These are phyloP conservation scores for Thelonectria discophora DNA, from an alignment of 2,329 filamentous ascomycete genomes.

Conservation along the genomic window DNA sequence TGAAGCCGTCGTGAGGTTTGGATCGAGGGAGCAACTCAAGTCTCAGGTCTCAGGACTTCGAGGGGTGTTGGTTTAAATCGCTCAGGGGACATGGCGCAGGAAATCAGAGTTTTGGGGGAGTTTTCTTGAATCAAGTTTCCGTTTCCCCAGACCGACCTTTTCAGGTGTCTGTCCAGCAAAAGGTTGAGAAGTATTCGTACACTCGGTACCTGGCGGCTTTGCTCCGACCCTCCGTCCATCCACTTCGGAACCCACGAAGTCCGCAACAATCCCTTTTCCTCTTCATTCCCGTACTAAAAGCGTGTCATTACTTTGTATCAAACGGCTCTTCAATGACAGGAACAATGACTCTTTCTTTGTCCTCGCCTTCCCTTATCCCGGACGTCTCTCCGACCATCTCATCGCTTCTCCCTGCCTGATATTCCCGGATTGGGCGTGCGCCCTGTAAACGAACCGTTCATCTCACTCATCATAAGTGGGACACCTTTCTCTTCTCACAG, in stretches of 20 bases:
- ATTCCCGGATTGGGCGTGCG: constrained; percentile 30
- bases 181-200: too few relatives aligned
- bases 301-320: background rate
- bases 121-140: constrained; percentile 22
- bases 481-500: background rate
- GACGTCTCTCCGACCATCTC: constrained; percentile 9
- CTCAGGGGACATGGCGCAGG: constrained; percentile 32
- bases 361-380: constrained; percentile 8
- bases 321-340: constrained; percentile 3
- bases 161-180: too few relatives aligned
- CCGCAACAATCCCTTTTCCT: background rate
- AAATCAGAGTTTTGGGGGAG: too few relatives aligned
- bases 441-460: constrained; percentile 30
- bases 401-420: constrained; percentile 30
- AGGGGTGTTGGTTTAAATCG: constrained; percentile 32
- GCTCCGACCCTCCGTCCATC: too few relatives aligned
- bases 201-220: too few relatives aligned
- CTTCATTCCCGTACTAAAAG: constrained; percentile 6
- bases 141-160: constrained; percentile 39
- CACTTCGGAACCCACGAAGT: background rate
- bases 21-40: too few relatives aligned
- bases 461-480: constrained; percentile 19
- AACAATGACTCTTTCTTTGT: background rate
- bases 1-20: constrained; percentile 30
- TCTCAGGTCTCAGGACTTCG: too few relatives aligned